Evolutionary conservation across 1,284 basidiomycete species (phyloP).

Genomic region (Leccinum pachyderme): DNA sequence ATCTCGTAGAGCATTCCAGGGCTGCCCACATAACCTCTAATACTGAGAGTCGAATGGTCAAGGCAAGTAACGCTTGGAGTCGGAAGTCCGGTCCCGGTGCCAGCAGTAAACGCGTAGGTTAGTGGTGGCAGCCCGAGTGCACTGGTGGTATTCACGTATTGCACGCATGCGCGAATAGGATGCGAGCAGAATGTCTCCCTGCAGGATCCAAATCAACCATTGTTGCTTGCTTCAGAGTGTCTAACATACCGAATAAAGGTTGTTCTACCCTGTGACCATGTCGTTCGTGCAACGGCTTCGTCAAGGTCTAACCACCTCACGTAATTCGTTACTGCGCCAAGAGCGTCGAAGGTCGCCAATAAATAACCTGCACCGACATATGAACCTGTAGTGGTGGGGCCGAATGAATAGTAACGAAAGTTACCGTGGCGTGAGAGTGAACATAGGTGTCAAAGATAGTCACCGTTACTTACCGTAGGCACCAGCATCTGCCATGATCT

Average conservation of each 20-base stretch:
- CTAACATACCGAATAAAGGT: conserved; percentile 46
- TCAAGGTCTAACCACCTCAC: conserved; percentile 70
- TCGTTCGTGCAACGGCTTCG: conserved; percentile 51
- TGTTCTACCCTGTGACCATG: conserved; percentile 53
- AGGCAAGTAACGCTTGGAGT: conserved; percentile 61
- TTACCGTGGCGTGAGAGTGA: background rate
- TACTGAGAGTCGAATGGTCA: conserved; percentile 51
- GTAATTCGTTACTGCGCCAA: conserved; percentile 47
- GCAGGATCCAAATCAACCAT: background rate
- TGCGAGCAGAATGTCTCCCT: conserved; percentile 73
- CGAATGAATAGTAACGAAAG: background rate
- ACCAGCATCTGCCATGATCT: conserved; percentile 51
- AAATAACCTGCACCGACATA: conserved; percentile 67
- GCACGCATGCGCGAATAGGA: conserved; percentile 56
- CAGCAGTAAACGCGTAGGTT: conserved; percentile 53
- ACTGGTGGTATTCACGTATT: conserved; percentile 45
- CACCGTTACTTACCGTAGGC: conserved; percentile 52
- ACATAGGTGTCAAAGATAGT: background rate
- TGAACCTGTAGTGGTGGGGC: conserved; percentile 46
- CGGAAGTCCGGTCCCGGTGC: conserved; percentile 47
- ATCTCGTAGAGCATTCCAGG: conserved; percentile 73
- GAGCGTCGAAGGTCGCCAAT: conserved; percentile 47
- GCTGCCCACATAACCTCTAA: conserved; percentile 50
- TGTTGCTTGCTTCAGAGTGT: background rate
- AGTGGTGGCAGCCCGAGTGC: conserved; percentile 35